Base-by-base conservation (phyloP, 306 rosid species). In the Corylus heterophylla region DNA sequence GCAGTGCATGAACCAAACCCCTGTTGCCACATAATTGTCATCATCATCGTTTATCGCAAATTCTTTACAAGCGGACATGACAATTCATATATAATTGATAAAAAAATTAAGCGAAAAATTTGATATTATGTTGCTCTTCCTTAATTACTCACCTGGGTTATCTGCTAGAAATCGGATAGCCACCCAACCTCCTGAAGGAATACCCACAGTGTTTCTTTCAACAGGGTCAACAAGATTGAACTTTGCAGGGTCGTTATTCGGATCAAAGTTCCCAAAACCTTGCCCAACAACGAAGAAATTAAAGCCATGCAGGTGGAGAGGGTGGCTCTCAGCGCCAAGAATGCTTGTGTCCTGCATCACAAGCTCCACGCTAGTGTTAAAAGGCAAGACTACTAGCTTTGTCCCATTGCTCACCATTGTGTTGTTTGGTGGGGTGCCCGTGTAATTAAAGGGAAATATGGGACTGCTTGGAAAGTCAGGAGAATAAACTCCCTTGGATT, bases 1-100 rank as follows among this genome's bases (percentile, higher is more conserved):
- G 70, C 70, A 64, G 31, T 64, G 70, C 70, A 64, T 31, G 70
- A 64, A 64, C 70, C 70, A 64, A 29, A 64, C 70, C 47, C 70
- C 70, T 64, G 70, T 64, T 64, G 47, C 22, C 47, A 31, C 44
- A 35, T 63, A 5, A 31, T 59, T 25, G 16, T 0, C 20, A 7
- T 64, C n/a, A 12, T 63, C 13, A 14, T 5, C 7, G 8, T 4
- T n/a, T 3, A 29, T 29, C 42, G 42, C 42, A 37, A 29, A 29
- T 29, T 29, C 31, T 29, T 29, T 29, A 29, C 31, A 29, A 29
- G 2, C 31, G 2, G 25, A 22, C 25, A 22, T 39, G 5, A 39
- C 5, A 39, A 1, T 39, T 4, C 0, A 2, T 39, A 39, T 22
- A 22, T 22, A 22, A 42, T 42, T 42, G 45, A 42, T 42, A 42